A percentile compares a stretch with the other conserved stretches of the same genome.
Conservation (phyloP, 352 stramenopile species). For the Phytophthora brassicae region DNA sequence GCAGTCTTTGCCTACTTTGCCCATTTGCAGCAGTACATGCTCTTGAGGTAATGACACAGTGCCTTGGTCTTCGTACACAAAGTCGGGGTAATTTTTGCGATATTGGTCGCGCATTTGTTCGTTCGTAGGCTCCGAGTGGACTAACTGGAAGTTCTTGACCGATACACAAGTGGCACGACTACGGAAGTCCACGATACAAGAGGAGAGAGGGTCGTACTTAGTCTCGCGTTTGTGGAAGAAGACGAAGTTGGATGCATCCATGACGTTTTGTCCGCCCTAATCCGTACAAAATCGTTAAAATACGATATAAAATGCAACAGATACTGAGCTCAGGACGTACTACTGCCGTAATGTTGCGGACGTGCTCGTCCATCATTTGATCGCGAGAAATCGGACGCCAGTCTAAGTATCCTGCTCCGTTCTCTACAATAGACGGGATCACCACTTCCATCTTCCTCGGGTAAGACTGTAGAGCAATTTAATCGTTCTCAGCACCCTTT, state of each 20-base stretch:
- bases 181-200: constrained; percentile 92
- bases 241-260: constrained; percentile 74
- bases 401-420: constrained; percentile 59
- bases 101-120: constrained; percentile 74
- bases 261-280: constrained; percentile 80
- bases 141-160: constrained; percentile 93
- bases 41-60: constrained; percentile 83
- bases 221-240: constrained; percentile 87
- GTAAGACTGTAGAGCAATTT: constrained; percentile 41
- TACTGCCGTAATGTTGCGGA: constrained; percentile 57
- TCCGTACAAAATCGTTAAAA: background rate
- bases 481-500: background rate
- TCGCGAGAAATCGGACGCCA: constrained; percentile 73
- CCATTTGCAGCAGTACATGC: constrained; percentile 83
- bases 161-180: constrained; percentile 89
- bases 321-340: constrained; percentile 31
- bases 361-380: constrained; percentile 81
- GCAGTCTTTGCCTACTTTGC: constrained; percentile 90
- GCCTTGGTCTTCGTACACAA: constrained; percentile 82
- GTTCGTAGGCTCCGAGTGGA: constrained; percentile 80
- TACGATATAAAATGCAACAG: background rate
- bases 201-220: constrained; percentile 91
- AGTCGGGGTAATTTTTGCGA: constrained; percentile 65
- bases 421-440: constrained; percentile 71
- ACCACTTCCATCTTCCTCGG: constrained; percentile 84